These are phyloP conservation scores for Geranomyces michiganensis DNA, from an alignment of 192 early-diverging fungal genomes.

Conservation along the genomic window DNA sequence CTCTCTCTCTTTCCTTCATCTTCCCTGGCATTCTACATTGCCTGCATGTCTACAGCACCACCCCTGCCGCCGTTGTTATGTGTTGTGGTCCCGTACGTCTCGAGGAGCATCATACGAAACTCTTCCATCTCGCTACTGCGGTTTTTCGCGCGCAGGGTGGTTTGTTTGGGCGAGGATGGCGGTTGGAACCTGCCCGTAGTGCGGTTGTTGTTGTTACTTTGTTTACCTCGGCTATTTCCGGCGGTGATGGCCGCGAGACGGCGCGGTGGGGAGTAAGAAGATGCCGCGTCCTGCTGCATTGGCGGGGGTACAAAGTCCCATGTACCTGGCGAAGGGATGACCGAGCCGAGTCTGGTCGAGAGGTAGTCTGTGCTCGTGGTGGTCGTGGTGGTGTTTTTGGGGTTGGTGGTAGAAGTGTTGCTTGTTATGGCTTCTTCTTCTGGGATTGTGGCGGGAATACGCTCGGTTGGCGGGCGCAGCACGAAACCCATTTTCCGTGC, in stretches of 20 bases:
- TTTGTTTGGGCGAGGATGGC: neutral
- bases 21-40: too few species aligned
- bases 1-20: too few species aligned
- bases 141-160: neutral
- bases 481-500: slow-evolving; percentile 1
- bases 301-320: too few species aligned
- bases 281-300: neutral
- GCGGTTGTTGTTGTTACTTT: neutral
- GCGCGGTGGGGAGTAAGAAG: neutral
- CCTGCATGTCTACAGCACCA: too few species aligned
- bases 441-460: neutral
- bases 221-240: neutral
- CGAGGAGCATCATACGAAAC: neutral
- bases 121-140: slow-evolving; percentile 1
- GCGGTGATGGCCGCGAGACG: too few species aligned
- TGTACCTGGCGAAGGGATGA: too few species aligned
- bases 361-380: neutral
- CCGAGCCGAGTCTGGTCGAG: neutral
- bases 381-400: neutral
- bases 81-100: slow-evolving; percentile 9
- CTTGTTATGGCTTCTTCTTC: neutral
- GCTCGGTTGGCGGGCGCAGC: neutral
- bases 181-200: neutral
- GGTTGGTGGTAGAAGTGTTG: neutral
- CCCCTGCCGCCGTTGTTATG: too few species aligned